phyloP scores from a whole-genome alignment of 108 stramenopile species.

The Skeletonema marinoi region DNA sequence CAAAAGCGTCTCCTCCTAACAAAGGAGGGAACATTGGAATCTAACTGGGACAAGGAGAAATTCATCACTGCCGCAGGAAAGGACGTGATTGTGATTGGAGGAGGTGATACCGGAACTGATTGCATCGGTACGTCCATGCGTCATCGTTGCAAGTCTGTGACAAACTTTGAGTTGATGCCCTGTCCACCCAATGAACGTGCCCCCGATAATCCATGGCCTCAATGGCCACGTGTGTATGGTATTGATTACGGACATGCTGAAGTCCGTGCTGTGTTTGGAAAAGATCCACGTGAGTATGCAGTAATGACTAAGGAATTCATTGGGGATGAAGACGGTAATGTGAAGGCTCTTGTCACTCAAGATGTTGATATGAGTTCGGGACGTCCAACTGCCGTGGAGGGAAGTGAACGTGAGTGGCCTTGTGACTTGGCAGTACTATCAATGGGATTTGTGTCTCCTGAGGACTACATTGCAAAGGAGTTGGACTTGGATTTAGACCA shows the following conservation, averaged over 20 bases:
- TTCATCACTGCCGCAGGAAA: conserved; percentile 97
- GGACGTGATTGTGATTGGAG: conserved; percentile 98
- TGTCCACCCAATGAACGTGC: conserved; percentile 91
- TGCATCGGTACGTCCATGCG: conserved; percentile 98
- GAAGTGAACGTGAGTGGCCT: conserved; percentile 93
- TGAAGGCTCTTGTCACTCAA: conserved; percentile 94
- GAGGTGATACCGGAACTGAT: conserved; percentile 97
- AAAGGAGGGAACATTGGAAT: conserved; percentile 91
- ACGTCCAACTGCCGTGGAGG: conserved; percentile 84
- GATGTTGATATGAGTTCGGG: conserved; percentile 88
- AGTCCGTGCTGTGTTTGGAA: conserved; percentile 91
- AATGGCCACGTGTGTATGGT: conserved; percentile 96
- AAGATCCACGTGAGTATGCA: conserved; percentile 95
- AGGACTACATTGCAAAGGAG: conserved; percentile 80
- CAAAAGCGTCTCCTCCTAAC: conserved; percentile 96
- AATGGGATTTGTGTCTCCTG: conserved; percentile 98
- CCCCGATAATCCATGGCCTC: conserved; percentile 96
- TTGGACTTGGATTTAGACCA: conserved; percentile 88
- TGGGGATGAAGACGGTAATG: conserved; percentile 89
- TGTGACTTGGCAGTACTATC: conserved; percentile 91
- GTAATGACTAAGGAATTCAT: conserved; percentile 97
- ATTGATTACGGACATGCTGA: conserved; percentile 98
- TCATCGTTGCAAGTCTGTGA: conserved; percentile 94
- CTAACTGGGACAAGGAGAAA: conserved; percentile 89
- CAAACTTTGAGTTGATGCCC: conserved; percentile 98